phyloP scores from a whole-genome alignment of 2,329 filamentous ascomycete species.

The Aspergillus pseudoglaucus region DNA sequence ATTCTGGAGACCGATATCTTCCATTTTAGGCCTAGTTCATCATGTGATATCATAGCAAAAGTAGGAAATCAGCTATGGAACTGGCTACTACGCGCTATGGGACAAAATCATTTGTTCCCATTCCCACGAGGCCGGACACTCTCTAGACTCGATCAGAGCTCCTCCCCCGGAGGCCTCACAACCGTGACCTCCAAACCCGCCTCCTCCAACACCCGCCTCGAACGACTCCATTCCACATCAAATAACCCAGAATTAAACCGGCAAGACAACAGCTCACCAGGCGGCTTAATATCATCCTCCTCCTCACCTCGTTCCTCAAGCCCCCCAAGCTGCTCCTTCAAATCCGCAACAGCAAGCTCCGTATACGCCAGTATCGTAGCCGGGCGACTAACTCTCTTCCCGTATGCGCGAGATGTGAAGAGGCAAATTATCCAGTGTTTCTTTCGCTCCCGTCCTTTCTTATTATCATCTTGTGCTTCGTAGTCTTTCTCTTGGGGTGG shows the following conservation, averaged over 20 bases:
- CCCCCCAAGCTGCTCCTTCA: conserved; percentile 39
- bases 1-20: no score
- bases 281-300: conserved; percentile 4
- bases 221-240: conserved; percentile 48
- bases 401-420: conserved; percentile 50
- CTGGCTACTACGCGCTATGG: no score
- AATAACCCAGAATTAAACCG: conserved; percentile 56
- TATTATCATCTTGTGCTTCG: neutral
- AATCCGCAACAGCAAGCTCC: conserved; percentile 40
- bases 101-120: no score
- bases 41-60: no score
- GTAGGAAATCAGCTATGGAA: no score
- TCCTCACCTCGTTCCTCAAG: conserved; percentile 9
- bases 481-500: conserved; percentile 39
- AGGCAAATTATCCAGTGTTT: conserved; percentile 54
- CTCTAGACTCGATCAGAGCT: no score
- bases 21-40: no score
- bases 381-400: conserved; percentile 33
- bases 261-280: conserved; percentile 42
- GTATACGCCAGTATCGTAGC: conserved; percentile 46
- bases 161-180: conserved; percentile 19
- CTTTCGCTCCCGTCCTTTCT: conserved; percentile 5
- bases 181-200: conserved; percentile 32
- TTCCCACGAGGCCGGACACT: no score
- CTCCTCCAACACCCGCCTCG: conserved; percentile 38